A percentile compares a stretch with the other conserved stretches of the same genome.
These are phyloP conservation scores for Chrysosphaeria jannelii DNA, from an alignment of 2,329 filamentous ascomycete species.

Conservation along the genomic window DNA sequence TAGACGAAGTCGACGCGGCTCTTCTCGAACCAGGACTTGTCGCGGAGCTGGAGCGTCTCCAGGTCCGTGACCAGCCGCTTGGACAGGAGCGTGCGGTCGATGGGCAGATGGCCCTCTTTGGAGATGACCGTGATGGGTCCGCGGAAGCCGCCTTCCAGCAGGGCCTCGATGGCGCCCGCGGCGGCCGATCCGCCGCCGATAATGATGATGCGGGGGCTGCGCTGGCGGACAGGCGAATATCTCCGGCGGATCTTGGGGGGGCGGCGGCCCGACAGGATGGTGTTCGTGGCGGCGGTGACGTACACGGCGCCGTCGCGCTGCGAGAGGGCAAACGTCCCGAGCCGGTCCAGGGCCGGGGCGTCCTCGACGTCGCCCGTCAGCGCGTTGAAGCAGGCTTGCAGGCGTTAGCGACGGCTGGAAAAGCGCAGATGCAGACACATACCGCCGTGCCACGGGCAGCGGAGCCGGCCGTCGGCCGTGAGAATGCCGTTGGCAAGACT, in stretches of 20 bases:
- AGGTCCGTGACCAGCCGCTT: slow-evolving; percentile 70
- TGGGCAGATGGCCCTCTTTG: slow-evolving; percentile 57
- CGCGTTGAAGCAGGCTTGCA: slow-evolving; percentile 65
- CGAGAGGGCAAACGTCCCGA: slow-evolving; percentile 52
- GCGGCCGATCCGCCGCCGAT: slow-evolving; percentile 71
- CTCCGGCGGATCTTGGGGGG: slow-evolving; percentile 43
- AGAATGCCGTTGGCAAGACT: slow-evolving; percentile 67
- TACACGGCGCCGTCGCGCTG: slow-evolving; percentile 66
- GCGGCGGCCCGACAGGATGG: slow-evolving; percentile 47
- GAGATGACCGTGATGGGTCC: slow-evolving; percentile 61
- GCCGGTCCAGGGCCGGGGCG: slow-evolving; percentile 64
- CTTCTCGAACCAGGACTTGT: slow-evolving; percentile 44
- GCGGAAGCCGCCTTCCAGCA: slow-evolving; percentile 53
- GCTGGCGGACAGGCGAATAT: no score
- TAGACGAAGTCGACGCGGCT: slow-evolving; percentile 25
- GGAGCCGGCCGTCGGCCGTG: slow-evolving; percentile 52
- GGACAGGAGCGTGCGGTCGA: slow-evolving; percentile 84
- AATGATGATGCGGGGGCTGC: slow-evolving; percentile 41
- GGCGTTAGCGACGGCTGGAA: no score
- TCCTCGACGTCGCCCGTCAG: slow-evolving; percentile 82
- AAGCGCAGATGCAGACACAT: slow-evolving; percentile 3
- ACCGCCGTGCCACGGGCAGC: slow-evolving; percentile 94
- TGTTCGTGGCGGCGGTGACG: slow-evolving; percentile 47
- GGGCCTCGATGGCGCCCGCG: slow-evolving; percentile 50
- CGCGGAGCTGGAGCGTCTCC: slow-evolving; percentile 47